Base-by-base conservation (phyloP, 371 early-diverging fungal species). In the Haplosporangium sp. region DNA sequence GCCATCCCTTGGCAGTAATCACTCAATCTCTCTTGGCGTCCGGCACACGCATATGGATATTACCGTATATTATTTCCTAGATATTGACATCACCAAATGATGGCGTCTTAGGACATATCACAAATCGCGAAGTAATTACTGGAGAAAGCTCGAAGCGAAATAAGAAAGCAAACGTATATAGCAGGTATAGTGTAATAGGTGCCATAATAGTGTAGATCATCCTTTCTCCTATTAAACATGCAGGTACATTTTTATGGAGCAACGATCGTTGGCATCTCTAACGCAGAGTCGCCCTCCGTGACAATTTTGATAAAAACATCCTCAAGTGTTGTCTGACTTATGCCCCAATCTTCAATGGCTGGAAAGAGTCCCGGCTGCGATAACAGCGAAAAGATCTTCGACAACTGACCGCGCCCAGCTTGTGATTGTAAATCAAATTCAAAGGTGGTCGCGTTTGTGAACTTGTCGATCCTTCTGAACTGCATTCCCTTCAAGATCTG, bases 321-420 rank as follows among this genome's bases (percentile, higher is more conserved):
- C 67, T 91, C 90, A 21, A 91, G 67, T 0, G 83, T 86, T 0
- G 90, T 88, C 62, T 91, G 89, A 37, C 85, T 83, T 21, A 92
- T 62, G 4, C 91, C 92, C 90, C 90, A 92, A 59, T 91, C 91
- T 53, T 82, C 73, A 45, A 91, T 84, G 5, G 64, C 72, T 7
- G 79, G 73, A 62, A 67, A 69, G 37, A 14, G 20, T 1, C 47
- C 59, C 6, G 66, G 46, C 29, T 58, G 64, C 8, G 68, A 72
- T 23, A 79, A 23, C 11, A 6, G 21, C n/a, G 54, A 46, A 64
- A 79, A 79, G 65, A 79, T 64, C 46, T n/a, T 59, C 6, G 79
- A 68, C 37, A 79, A 43, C 46, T 79, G 66, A 8, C 89, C 87
- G 40, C 67, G 47, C 16, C 62, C 67, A 16, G 62, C 67, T 46